A percentile compares a stretch with the other conserved stretches of the same genome.
These are phyloP conservation scores for Puccinia horiana DNA, from an alignment of 1,284 basidiomycete species.

Conservation along the genomic window DNA sequence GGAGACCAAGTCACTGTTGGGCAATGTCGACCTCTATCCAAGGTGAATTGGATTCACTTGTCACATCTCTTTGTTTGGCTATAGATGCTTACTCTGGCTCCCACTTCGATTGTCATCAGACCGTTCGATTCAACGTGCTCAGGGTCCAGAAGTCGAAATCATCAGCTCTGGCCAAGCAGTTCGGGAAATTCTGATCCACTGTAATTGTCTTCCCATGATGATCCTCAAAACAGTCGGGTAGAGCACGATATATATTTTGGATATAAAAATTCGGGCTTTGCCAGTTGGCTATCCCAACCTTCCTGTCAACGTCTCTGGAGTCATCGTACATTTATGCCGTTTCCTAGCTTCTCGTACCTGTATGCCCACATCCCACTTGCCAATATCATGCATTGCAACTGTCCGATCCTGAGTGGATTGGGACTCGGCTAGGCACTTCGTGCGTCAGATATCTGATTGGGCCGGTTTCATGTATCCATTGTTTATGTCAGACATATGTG, in stretches of 20 bases:
- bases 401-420: neutral
- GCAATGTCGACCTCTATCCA: conserved; percentile 98
- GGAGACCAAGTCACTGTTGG: conserved; percentile 96
- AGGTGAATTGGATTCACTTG: conserved; percentile 59
- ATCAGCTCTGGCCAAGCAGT: conserved; percentile 45
- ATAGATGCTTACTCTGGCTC: neutral
- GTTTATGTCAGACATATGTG: too few relatives aligned
- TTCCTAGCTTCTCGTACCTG: neutral
- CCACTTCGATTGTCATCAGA: neutral
- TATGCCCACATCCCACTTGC: neutral
- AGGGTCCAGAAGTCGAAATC: conserved; percentile 47
- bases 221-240: neutral
- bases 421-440: too few relatives aligned
- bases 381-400: neutral
- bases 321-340: neutral
- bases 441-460: too few relatives aligned
- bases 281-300: neutral
- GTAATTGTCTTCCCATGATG: neutral
- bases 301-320: too few relatives aligned
- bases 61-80: neutral
- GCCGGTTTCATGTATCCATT: too few relatives aligned
- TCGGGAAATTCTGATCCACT: conserved; percentile 45
- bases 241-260: neutral
- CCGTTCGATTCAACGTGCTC: conserved; percentile 49
- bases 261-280: neutral